Conservation (phyloP, 2,329 filamentous ascomycete species). For the Cladorrhinum sp. region DNA sequence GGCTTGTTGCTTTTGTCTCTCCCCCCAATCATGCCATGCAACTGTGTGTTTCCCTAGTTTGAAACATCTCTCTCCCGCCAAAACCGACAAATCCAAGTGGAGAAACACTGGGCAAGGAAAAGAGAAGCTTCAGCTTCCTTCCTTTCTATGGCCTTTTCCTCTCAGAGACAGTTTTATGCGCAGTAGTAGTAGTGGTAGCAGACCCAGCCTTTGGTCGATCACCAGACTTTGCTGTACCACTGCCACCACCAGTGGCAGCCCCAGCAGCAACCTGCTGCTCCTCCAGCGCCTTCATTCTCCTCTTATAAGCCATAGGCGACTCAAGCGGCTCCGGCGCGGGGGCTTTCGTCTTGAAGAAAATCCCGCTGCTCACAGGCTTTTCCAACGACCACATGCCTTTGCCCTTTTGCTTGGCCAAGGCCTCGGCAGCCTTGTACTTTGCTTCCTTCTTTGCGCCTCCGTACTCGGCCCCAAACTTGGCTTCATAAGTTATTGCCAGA, state of each 20-base stretch:
- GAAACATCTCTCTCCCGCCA: no score
- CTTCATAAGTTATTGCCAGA: slow-evolving; percentile 89
- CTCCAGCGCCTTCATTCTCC: slow-evolving; percentile 37
- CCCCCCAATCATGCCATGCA: no score
- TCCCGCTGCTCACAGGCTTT: slow-evolving; percentile 38
- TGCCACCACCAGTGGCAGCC: not conserved
- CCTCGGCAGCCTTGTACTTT: slow-evolving; percentile 64
- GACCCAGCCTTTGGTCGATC: no score
- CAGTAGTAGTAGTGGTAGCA: no score
- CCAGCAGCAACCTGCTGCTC: slow-evolving; percentile 19
- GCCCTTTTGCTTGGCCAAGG: slow-evolving; percentile 60
- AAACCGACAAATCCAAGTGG: no score
- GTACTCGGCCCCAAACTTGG: slow-evolving; percentile 85
- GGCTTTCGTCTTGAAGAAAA: slow-evolving; percentile 23
- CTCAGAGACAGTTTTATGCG: no score
- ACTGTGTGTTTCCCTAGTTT: no score
- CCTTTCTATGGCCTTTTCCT: no score
- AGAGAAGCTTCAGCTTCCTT: no score
- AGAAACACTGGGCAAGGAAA: no score
- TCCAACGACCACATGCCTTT: slow-evolving; percentile 74
- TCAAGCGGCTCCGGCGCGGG: slow-evolving; percentile 48
- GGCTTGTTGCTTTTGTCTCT: no score
- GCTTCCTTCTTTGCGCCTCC: slow-evolving; percentile 61
- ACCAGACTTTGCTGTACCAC: not conserved
- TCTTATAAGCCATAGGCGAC: slow-evolving; percentile 87